Base-by-base conservation (phyloP, 352 stramenopile genomes). In the Phytophthora ohioensis region DNA sequence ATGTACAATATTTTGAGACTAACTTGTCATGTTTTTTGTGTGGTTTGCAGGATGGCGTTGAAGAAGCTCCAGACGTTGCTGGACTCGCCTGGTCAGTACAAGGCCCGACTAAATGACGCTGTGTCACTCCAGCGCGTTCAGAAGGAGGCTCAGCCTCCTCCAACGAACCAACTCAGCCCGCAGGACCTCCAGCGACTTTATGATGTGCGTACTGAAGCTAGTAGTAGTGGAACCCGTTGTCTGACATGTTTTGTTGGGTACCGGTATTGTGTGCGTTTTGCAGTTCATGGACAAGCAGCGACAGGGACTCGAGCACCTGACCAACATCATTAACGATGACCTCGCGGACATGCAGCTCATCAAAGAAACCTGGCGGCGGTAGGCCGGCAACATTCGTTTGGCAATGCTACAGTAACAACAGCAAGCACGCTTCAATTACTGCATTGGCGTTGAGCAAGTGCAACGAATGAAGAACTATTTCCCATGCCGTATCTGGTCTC, bases 261-360 rank as follows among this genome's bases (percentile, higher is more conserved):
- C 21, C 21, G 21, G 21, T 27, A 27, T 41, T 73, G 34, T 59
- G 41, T 73, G 56, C 17, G 64, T 57, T 1, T 32, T 69, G 21
- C 51, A 92, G 87, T 88, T 96, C 64, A 66, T 96, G 51, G 84
- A 96, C 70, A 91, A 94, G 69, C 89, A 96, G 60, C 84, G 89
- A 53, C 87, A 96, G 64, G 87, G 89, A 0, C 68, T 96, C 4
- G 89, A 96, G 64, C 87, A 94, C 69, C 43, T 96, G 61, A 93
- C 89, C 17, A 91, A 71, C 56, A 85, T 95, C 35, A 67, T 96
- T 36, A 93, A 94, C 73, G 87, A 96, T 45, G 89, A 95, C 67
- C 75, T 96, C 12, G 87, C 81, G 32, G 89, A 95, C 65, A 92
- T 96, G 49, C 82, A 96, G 67, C 83, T 96, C 57, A 95, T 96